phyloP scores from a whole-genome alignment of 2,329 filamentous ascomycete species.

The Plenodomus biglobosus region DNA sequence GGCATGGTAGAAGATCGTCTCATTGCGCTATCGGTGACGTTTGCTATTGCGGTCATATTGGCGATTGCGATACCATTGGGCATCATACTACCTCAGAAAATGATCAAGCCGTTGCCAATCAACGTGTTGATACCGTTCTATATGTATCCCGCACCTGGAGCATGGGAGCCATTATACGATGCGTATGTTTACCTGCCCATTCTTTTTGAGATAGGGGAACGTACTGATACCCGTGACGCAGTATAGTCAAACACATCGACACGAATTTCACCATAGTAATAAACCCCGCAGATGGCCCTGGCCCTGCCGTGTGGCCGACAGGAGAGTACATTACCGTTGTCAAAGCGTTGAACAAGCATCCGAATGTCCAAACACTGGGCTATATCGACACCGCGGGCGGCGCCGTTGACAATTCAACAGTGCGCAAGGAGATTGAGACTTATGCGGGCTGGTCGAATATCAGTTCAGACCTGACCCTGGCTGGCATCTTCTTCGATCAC shows the following conservation, averaged over 20 bases:
- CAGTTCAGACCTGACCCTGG: slow-evolving; percentile 32
- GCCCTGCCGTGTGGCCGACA: slow-evolving; percentile 45
- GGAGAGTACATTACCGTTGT: slow-evolving; percentile 48
- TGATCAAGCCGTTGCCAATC: slow-evolving; percentile 23
- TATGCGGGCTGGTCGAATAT: slow-evolving; percentile 53
- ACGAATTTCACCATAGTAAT: slow-evolving; percentile 55
- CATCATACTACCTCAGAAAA: slow-evolving; percentile 24
- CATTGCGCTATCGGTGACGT: slow-evolving; percentile 21
- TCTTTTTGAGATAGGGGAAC: background rate
- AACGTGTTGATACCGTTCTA: slow-evolving; percentile 53
- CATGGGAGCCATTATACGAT: slow-evolving; percentile 38
- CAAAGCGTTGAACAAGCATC: slow-evolving; percentile 42
- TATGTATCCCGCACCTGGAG: slow-evolving; percentile 48
- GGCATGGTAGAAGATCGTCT: slow-evolving; percentile 15
- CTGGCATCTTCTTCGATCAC: slow-evolving; percentile 56
- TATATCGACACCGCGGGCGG: slow-evolving; percentile 55
- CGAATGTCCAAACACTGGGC: slow-evolving; percentile 54
- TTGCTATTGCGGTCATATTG: slow-evolving; percentile 21
- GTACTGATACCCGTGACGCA: slow-evolving; percentile 4
- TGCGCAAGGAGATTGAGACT: slow-evolving; percentile 47
- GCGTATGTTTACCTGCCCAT: slow-evolving; percentile 15
- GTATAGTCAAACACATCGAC: slow-evolving; percentile 35
- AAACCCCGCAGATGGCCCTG: slow-evolving; percentile 51
- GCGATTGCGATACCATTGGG: slow-evolving; percentile 23
- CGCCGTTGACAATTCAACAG: slow-evolving; percentile 14